phyloP scores from a whole-genome alignment of 305 asterid genomes.

The Plantago lanceolata region DNA sequence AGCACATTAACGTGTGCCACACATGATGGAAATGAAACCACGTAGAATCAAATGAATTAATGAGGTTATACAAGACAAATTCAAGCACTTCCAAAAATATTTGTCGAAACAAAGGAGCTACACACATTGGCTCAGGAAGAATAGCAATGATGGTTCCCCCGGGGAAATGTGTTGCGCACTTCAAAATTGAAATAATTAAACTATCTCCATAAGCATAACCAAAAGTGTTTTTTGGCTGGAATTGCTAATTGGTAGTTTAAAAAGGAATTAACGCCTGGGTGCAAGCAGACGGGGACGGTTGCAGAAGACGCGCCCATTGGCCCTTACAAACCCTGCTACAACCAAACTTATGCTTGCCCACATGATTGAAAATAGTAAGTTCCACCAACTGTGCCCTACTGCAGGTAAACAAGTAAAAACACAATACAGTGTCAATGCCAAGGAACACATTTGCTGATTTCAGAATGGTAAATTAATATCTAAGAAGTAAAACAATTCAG shows the following conservation, averaged over 20 bases:
- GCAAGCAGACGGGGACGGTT: slow-evolving; percentile 93
- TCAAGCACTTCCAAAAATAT: background rate
- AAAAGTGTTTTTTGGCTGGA: slow-evolving; percentile 9
- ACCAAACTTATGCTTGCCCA: slow-evolving; percentile 90
- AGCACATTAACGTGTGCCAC: too few relatives aligned
- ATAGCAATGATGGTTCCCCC: slow-evolving; percentile 15
- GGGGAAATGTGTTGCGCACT: slow-evolving; percentile 19
- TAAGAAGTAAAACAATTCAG: too few relatives aligned
- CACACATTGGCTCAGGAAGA: background rate
- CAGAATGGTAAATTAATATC: too few relatives aligned
- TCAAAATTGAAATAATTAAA: slow-evolving; percentile 10
- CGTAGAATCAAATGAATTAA: background rate
- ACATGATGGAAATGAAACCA: background rate
- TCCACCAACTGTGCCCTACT: slow-evolving; percentile 66
- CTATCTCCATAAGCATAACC: slow-evolving; percentile 16
- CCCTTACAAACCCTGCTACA: slow-evolving; percentile 66
- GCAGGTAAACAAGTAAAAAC: slow-evolving; percentile 22
- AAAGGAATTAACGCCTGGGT: slow-evolving; percentile 54
- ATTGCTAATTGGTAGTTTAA: slow-evolving; percentile 7
- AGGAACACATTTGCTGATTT: background rate
- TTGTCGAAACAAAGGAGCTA: slow-evolving; percentile 8
- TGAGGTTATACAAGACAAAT: slow-evolving; percentile 2
- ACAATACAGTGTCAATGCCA: background rate
- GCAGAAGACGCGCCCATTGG: slow-evolving; percentile 85
- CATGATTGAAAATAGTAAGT: slow-evolving; percentile 61